These are phyloP conservation scores for Metarhizium robertsii DNA, from an alignment of 2,329 filamentous ascomycete genomes.

Conservation along the genomic window DNA sequence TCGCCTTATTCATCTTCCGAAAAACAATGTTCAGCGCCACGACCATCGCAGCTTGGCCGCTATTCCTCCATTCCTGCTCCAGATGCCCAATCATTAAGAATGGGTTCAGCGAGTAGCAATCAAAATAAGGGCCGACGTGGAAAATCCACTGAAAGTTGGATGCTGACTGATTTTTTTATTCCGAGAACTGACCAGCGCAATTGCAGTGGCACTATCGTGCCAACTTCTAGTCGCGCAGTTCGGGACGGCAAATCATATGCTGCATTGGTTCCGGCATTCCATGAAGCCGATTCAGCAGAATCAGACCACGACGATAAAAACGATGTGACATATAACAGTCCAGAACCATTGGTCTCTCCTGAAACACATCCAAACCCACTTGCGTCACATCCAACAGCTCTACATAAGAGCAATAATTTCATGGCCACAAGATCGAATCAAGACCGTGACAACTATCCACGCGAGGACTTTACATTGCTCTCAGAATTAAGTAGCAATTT, in stretches of 20 bases:
- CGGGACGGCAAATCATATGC: conserved; percentile 33
- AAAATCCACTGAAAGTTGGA: conserved; percentile 47
- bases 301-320: conserved; percentile 31
- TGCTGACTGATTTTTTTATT: conserved; percentile 43
- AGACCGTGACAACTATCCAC: not conserved
- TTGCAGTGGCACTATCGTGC: conserved; percentile 6
- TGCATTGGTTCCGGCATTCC: conserved; percentile 35
- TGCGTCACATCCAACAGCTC: conserved; percentile 35
- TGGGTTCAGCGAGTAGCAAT: conserved; percentile 13
- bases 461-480: conserved; percentile 21
- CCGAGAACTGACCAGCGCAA: conserved; percentile 45
- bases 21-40: conserved; percentile 35
- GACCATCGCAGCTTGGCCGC: conserved; percentile 28
- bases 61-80: conserved; percentile 41
- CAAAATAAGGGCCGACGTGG: conserved; percentile 27
- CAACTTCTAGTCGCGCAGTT: conserved; percentile 17
- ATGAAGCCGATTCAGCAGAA: conserved; percentile 30
- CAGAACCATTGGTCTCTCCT: conserved; percentile 8
- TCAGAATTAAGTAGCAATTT: conserved; percentile 37
- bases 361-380: conserved; percentile 42
- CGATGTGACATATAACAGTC: conserved; percentile 17
- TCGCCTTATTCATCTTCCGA: conserved; percentile 34
- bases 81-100: conserved; percentile 23
- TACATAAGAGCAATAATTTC: conserved; percentile 7
- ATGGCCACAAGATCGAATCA: conserved; percentile 12